Conservation (phyloP, 2,329 filamentous ascomycete genomes). For the Colletotrichum sp. region DNA sequence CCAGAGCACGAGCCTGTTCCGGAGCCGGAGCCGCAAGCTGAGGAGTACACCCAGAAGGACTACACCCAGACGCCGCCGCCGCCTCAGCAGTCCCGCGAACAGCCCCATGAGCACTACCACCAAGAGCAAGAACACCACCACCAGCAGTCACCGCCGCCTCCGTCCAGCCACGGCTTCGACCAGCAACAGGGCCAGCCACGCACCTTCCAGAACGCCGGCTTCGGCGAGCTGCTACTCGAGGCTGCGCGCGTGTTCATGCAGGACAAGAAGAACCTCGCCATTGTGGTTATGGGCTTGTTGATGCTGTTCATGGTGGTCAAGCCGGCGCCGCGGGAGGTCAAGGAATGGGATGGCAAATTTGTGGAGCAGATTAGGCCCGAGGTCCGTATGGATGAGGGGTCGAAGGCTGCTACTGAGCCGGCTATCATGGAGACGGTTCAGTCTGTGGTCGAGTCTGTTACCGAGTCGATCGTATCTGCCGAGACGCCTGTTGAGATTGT, state of each 20-base stretch:
- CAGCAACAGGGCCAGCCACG: conserved; percentile 22
- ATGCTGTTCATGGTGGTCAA: conserved; percentile 53
- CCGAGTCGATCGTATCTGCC: neutral
- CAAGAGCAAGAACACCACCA: conserved; percentile 23
- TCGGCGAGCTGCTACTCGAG: conserved; percentile 60
- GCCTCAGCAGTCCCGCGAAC: neutral
- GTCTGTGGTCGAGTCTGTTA: neutral
- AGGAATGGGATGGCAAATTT: conserved; percentile 26
- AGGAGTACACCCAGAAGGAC: neutral
- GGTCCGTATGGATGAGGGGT: neutral
- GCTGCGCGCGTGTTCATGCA: conserved; percentile 58
- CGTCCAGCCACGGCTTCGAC: conserved; percentile 32
- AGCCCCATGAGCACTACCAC: conserved; percentile 14
- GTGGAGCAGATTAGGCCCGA: conserved; percentile 22
- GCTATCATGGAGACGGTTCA: neutral
- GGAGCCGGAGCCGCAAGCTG: conserved; percentile 12
- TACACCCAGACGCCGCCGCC: neutral
- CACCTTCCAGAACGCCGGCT: conserved; percentile 47
- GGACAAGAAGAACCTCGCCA: conserved; percentile 66
- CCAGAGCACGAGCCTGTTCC: conserved; percentile 14
- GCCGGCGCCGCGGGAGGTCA: conserved; percentile 27
- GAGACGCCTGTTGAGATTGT: neutral
- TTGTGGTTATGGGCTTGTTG: conserved; percentile 58
- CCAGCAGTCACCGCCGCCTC: conserved; percentile 25
- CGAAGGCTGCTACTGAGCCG: neutral